Percentiles rank a stretch among this genome's conserved stretches.
These are phyloP conservation scores for Hyphodiscus sp. DNA, from an alignment of 2,329 filamentous ascomycete genomes.

Conservation along the genomic window DNA sequence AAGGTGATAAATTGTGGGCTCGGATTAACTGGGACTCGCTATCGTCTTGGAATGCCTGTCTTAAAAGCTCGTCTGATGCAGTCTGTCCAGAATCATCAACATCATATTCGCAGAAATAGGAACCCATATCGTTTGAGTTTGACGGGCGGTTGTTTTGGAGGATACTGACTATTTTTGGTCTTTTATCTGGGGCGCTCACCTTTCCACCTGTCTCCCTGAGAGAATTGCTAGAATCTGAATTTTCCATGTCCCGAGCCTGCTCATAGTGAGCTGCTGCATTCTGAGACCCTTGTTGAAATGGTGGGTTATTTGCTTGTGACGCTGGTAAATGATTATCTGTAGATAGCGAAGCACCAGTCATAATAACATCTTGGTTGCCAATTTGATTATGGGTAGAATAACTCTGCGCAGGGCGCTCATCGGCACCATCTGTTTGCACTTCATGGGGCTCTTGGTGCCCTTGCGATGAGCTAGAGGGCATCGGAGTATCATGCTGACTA, in stretches of 20 bases:
- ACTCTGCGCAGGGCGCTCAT: constrained; percentile 14
- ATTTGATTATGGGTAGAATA: constrained; percentile 18
- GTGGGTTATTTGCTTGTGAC: constrained; percentile 13
- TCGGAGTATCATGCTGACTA: constrained; percentile 78
- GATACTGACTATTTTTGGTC: constrained; percentile 5
- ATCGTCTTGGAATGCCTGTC: constrained; percentile 35
- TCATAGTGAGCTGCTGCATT: background rate
- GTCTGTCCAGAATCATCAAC: constrained; percentile 31
- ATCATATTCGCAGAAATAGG: constrained; percentile 26
- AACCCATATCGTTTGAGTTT: background rate
- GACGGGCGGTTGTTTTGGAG: constrained; percentile 2
- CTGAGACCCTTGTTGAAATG: background rate
- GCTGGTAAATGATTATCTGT: constrained; percentile 25
- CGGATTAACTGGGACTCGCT: constrained; percentile 57
- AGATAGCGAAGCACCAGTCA: constrained; percentile 25
- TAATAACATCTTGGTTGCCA: constrained; percentile 19
- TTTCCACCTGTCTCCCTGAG: background rate
- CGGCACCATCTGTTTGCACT: constrained; percentile 19
- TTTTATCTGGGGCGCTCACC: background rate
- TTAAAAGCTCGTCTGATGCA: constrained; percentile 33
- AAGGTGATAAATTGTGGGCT: constrained; percentile 65
- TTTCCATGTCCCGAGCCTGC: background rate
- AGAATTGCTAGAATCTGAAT: background rate
- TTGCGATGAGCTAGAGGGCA: constrained; percentile 39
- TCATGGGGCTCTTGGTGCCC: constrained; percentile 22